Conservation (phyloP, 768 basidiomycete genomes). For the Pisolithus orientalis region DNA sequence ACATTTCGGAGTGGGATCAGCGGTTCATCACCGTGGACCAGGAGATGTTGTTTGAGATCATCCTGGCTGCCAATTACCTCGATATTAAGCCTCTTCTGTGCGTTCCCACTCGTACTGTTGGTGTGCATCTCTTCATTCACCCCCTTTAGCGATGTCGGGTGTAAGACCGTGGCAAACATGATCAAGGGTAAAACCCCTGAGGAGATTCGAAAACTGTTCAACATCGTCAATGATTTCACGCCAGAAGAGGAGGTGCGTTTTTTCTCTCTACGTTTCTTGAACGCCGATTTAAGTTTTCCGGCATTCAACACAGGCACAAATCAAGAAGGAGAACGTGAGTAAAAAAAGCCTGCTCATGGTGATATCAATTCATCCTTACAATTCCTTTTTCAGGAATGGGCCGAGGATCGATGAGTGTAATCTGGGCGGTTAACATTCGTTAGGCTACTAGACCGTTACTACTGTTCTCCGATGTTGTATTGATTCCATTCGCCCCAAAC, state of each 20-base stretch:
- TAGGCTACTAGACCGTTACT: conserved; percentile 13
- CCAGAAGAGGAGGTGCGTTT: conserved; percentile 90
- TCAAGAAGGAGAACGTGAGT: conserved; percentile 98
- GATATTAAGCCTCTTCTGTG: conserved; percentile 98
- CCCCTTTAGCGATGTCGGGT: conserved; percentile 80
- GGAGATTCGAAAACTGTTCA: conserved; percentile 97
- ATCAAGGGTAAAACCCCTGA: conserved; percentile 99
- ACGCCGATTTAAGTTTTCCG: neutral
- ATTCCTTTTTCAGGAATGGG: conserved; percentile 67
- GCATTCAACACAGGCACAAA: conserved; percentile 63
- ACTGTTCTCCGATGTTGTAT: conserved; percentile 6
- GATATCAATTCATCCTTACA: conserved; percentile 10
- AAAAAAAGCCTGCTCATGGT: neutral
- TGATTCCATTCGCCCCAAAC: too few relatives aligned
- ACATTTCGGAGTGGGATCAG: conserved; percentile 99
- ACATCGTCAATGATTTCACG: conserved; percentile 97
- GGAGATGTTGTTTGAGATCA: conserved; percentile 99
- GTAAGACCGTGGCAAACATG: conserved; percentile 99
- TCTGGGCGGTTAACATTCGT: conserved; percentile 16
- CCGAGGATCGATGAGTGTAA: conserved; percentile 71
- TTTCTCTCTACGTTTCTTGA: conserved; percentile 4
- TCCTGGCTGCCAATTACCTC: conserved; percentile 98
- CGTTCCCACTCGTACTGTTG: conserved; percentile 22
- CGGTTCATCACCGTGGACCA: conserved; percentile 99
- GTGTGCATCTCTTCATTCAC: conserved; percentile 2